A percentile compares a stretch with the other conserved stretches of the same genome.
phyloP scores from a whole-genome alignment of 805 yeast species.

The Kodamaea neixiangensis region DNA sequence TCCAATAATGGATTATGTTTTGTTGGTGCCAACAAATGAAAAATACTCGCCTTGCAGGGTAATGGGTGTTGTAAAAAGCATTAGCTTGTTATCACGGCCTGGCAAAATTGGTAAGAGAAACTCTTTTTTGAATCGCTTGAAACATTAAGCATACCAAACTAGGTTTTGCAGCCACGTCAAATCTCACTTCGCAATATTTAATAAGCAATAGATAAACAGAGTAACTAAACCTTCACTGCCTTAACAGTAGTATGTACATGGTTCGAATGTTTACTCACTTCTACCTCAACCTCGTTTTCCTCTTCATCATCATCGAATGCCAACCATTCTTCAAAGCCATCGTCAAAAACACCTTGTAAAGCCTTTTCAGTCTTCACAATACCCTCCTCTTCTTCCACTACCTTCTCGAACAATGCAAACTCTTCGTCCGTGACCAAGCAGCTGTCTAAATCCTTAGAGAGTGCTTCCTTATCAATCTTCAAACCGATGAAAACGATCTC shows the following conservation, averaged over 20 bases:
- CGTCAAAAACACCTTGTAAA: conserved; percentile 32
- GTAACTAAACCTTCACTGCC: conserved; percentile 7
- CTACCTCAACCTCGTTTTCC: conserved; percentile 2
- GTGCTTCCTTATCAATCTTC: conserved; percentile 26
- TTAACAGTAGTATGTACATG: conserved; percentile 11
- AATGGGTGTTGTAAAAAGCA: too few relatives aligned
- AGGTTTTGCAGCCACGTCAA: too few relatives aligned
- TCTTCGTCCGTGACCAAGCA: conserved; percentile 46
- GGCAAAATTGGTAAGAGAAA: too few relatives aligned
- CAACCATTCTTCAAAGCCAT: conserved; percentile 49
- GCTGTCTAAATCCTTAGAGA: conserved; percentile 33
- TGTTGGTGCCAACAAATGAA: too few relatives aligned
- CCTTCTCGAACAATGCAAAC: conserved; percentile 25
- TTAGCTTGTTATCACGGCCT: too few relatives aligned
- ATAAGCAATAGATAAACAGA: too few relatives aligned
- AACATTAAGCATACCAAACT: too few relatives aligned
- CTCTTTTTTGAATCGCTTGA: too few relatives aligned
- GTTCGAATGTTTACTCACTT: conserved; percentile 9
- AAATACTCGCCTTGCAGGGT: too few relatives aligned
- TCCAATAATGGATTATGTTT: too few relatives aligned
- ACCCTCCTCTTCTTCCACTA: conserved; percentile 27
- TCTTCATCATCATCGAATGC: conserved; percentile 13
- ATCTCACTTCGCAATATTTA: too few relatives aligned
- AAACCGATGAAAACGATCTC: conserved; percentile 49
- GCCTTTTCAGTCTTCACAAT: conserved; percentile 30